Percentiles rank a stretch among this genome's conserved stretches.
These are phyloP conservation scores for Arctostaphylos glauca DNA, from an alignment of 148 eudicot genomes.

Conservation along the genomic window DNA sequence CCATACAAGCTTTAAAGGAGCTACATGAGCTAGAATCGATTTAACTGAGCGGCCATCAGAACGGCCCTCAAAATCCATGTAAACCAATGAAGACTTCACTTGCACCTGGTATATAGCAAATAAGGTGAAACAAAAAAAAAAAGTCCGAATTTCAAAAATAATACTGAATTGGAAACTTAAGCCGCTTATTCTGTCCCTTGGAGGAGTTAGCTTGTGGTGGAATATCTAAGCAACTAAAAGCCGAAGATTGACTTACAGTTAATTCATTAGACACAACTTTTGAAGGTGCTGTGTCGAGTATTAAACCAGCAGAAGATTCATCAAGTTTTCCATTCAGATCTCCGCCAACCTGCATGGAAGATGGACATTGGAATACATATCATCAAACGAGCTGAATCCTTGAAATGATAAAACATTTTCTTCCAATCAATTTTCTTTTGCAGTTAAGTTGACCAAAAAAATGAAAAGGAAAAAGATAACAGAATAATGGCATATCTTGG, in stretches of 20 bases:
- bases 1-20: constrained; percentile 92
- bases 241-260: constrained; percentile 56
- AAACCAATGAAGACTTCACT: constrained; percentile 73
- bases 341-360: constrained; percentile 55
- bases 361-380: not conserved
- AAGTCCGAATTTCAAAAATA: not conserved
- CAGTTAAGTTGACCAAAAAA: not conserved
- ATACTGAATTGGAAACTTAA: not conserved
- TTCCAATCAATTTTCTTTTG: not conserved
- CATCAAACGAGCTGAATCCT: not conserved
- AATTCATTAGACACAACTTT: constrained; percentile 85
- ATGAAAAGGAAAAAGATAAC: not conserved
- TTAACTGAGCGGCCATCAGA: constrained; percentile 95
- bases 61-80: constrained; percentile 95
- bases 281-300: constrained; percentile 85
- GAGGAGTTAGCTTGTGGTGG: not conserved
- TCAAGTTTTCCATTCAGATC: constrained; percentile 79
- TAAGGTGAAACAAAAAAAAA: not conserved
- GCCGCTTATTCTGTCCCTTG: not conserved
- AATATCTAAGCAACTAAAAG: not conserved
- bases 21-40: constrained; percentile 79
- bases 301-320: constrained; percentile 67
- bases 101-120: constrained; percentile 51
- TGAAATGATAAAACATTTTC: not conserved
- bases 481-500: not conserved